Evolutionary conservation across 495 filamentous ascomycete species (phyloP), one percentile per base, ranked within the genome.

Genomic region (Talaromyces proteolyticus): DNA sequence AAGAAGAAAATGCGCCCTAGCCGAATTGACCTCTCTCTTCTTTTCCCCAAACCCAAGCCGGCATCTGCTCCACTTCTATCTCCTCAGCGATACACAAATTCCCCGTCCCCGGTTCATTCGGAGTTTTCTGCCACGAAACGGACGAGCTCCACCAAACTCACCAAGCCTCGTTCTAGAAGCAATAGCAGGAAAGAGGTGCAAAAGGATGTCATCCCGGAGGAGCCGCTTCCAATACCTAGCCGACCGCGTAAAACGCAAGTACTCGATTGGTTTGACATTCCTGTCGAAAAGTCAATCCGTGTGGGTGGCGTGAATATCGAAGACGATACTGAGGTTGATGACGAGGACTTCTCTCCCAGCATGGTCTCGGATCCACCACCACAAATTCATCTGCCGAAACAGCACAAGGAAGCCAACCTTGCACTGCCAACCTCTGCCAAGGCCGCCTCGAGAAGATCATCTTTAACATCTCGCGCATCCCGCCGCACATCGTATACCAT

Each of bases 41-140:
- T 76, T 17, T 76, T 76, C 52, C 72, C 72, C 10, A 76, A 73
- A 50, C 72, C 72, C 1, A 61, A 63, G 24, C 52, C 65, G 20
- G 53, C 42, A 17, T 39, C 54, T 14, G 50, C 63, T 10, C 68
- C 64, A 34, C 61, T 74, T 19, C 53, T 76, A 14, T 76, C 72
- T 3, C 72, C 72, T 10, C 72, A 74, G 26, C 67, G 70, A 3
- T 64, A 72, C 60, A 67, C 67, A 10, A 51, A 62, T n/a, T 76
- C 72, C 0, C 72, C 72, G 1, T 71, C 72, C 6, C 61, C 70
- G 1, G 61, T 73, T 25, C 52, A 42, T n/a, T 65, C 67, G 7
- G 68, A 68, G 39, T 52, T 50, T 26, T 53, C 68, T 8, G 42
- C 51, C 3, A 46, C 50, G 20, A 58, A 54, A 43, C 7, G 49